These are phyloP conservation scores for Mollisiaceae sp. DNA, from an alignment of 2,329 filamentous ascomycete genomes.

Conservation along the genomic window DNA sequence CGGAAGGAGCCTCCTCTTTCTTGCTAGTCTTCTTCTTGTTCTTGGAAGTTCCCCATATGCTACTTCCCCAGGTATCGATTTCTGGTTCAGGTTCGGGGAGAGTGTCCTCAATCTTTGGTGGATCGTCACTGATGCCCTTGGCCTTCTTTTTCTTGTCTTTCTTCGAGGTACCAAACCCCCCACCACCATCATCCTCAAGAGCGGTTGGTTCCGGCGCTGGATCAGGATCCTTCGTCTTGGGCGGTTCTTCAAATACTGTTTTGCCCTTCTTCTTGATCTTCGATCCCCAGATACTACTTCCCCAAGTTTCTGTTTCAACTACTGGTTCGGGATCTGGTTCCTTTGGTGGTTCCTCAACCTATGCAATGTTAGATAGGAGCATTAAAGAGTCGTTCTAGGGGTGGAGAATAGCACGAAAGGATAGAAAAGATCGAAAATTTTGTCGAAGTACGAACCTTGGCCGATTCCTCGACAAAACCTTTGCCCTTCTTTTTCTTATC, in stretches of 20 bases:
- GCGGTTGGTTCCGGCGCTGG: slow-evolving; percentile 16
- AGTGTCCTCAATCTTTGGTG: slow-evolving; percentile 13
- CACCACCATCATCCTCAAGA: slow-evolving; percentile 17
- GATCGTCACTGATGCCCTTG: slow-evolving; percentile 34
- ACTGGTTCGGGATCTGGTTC: slow-evolving; percentile 32
- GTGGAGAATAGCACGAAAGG: background rate
- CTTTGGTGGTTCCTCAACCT: slow-evolving; percentile 1
- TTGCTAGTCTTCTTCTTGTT: slow-evolving; percentile 50
- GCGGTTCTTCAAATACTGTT: slow-evolving; percentile 43
- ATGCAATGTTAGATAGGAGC: background rate
- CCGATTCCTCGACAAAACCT: background rate
- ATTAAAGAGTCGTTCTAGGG: background rate
- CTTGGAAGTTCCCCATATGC: slow-evolving; percentile 41
- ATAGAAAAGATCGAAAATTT: background rate
- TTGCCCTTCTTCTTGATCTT: slow-evolving; percentile 28
- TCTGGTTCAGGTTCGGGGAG: slow-evolving; percentile 42
- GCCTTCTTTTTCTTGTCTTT: slow-evolving; percentile 53
- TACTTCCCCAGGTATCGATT: slow-evolving; percentile 32
- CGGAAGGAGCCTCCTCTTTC: slow-evolving; percentile 29
- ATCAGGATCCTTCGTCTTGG: slow-evolving; percentile 34
- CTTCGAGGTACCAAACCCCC: slow-evolving; percentile 46
- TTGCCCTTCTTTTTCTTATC: slow-evolving; percentile 14
- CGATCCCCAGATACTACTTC: slow-evolving; percentile 3
- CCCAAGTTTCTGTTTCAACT: slow-evolving; percentile 34
- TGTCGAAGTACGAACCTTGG: background rate